A percentile compares a stretch with the other conserved stretches of the same genome.
These are phyloP conservation scores for Brassica carinata DNA, from an alignment of 345 rosid species.

Conservation along the genomic window DNA sequence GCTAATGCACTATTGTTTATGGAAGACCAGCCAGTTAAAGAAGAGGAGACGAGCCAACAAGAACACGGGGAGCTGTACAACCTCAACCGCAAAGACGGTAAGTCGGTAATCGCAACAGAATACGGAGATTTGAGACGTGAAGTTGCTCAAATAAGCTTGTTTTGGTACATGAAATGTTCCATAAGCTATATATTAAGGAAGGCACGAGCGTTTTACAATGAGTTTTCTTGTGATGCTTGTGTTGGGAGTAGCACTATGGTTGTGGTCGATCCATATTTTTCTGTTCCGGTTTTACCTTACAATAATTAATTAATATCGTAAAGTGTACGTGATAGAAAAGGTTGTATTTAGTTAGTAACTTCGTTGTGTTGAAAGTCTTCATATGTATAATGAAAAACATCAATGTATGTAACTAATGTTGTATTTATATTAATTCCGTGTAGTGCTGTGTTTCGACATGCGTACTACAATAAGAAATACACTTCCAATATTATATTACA, in stretches of 20 bases:
- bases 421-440: not conserved
- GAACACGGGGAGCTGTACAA: slow-evolving; percentile 4
- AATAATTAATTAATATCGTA: not conserved
- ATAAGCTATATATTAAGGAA: slow-evolving; percentile 46
- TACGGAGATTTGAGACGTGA: slow-evolving; percentile 28
- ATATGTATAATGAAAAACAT: slow-evolving; percentile 14
- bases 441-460: not conserved
- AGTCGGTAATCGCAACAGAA: not conserved
- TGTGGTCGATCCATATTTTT: slow-evolving; percentile 50
- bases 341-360: not conserved
- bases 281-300: slow-evolving; percentile 46
- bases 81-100: not conserved
- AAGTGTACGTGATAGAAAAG: not conserved
- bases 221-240: slow-evolving; percentile 42
- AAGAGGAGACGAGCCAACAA: slow-evolving; percentile 13
- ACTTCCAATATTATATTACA: not conserved
- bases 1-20: slow-evolving; percentile 4
- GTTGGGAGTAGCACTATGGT: slow-evolving; percentile 10
- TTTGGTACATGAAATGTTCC: slow-evolving; percentile 43
- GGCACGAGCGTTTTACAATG: slow-evolving; percentile 54
- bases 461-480: not conserved
- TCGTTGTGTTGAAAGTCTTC: slow-evolving; percentile 14
- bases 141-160: slow-evolving; percentile 35
- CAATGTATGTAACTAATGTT: not conserved
- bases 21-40: slow-evolving; percentile 3